Percentiles rank a stretch among this genome's conserved stretches.
These are phyloP conservation scores for Lenwebbia sp. DNA, from an alignment of 345 rosid species.

Conservation along the genomic window DNA sequence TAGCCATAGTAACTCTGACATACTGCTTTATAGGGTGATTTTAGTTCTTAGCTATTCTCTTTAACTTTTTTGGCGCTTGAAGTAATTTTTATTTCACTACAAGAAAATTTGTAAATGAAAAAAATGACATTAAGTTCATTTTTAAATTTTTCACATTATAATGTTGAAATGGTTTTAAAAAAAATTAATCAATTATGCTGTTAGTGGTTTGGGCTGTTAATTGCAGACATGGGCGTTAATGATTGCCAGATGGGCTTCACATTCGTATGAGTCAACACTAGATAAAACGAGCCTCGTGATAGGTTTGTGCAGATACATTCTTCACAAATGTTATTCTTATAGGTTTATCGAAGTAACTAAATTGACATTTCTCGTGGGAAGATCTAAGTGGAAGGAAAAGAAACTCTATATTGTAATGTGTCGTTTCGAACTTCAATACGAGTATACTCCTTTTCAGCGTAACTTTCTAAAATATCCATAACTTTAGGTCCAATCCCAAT, in stretches of 20 bases:
- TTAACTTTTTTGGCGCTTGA: background rate
- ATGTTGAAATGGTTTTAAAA: background rate
- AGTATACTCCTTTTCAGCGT: background rate
- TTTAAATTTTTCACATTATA: background rate
- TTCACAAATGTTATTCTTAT: background rate
- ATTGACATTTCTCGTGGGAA: no score
- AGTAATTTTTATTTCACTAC: background rate
- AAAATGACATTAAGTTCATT: background rate
- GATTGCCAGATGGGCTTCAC: background rate
- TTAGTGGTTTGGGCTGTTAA: background rate
- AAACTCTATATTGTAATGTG: background rate
- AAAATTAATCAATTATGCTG: background rate
- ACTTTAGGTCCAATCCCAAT: background rate
- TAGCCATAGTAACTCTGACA: no score
- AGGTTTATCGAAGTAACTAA: background rate
- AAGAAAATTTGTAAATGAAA: no score
- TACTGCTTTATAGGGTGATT: no score
- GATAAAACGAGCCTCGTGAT: background rate
- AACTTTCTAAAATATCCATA: background rate
- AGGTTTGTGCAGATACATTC: background rate
- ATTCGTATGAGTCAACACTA: background rate
- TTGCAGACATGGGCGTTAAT: background rate
- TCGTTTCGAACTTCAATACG: background rate
- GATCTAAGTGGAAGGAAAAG: no score
- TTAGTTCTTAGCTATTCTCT: background rate